Conservation (phyloP, 1,284 basidiomycete genomes). For the Rugosomyces carneus region DNA sequence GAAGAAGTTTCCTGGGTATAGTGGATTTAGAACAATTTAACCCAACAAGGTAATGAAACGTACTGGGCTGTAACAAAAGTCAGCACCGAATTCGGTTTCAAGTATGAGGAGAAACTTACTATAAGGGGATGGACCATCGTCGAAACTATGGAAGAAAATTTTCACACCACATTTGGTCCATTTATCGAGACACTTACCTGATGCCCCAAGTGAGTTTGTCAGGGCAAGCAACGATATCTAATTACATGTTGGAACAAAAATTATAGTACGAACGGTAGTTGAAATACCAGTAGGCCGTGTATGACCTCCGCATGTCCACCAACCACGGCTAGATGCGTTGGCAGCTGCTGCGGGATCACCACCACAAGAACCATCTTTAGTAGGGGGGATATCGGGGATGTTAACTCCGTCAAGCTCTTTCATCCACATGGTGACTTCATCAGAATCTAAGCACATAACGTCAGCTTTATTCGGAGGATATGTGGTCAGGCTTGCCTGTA, state of each 20-base stretch:
- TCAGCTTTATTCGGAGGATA: constrained; percentile 2
- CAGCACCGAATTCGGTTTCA: constrained; percentile 2
- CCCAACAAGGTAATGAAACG: constrained; percentile 11
- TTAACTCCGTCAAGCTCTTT: constrained; percentile 65
- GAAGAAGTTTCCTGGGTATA: constrained; percentile 49
- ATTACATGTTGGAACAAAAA: neutral
- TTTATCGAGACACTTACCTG: constrained; percentile 32
- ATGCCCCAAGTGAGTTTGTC: constrained; percentile 78
- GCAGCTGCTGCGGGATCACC: constrained; percentile 53
- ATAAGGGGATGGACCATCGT: constrained; percentile 80
- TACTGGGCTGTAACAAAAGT: constrained; percentile 37
- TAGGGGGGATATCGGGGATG: constrained; percentile 60
- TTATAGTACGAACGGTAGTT: neutral
- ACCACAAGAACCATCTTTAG: constrained; percentile 60
- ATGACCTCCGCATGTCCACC: constrained; percentile 88
- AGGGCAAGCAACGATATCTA: constrained; percentile 64
- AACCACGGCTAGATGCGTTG: constrained; percentile 56
- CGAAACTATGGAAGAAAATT: constrained; percentile 44
- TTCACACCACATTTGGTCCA: neutral
- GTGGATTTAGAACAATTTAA: constrained; percentile 13
- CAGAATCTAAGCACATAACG: constrained; percentile 36
- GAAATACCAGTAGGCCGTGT: constrained; percentile 47
- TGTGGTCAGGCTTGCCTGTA: constrained; percentile 37
- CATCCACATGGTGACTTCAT: constrained; percentile 70
- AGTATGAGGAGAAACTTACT: constrained; percentile 42